Evolutionary conservation across 2,329 filamentous ascomycete genomes (phyloP).

Genomic region (Elsinoe arachidis): DNA sequence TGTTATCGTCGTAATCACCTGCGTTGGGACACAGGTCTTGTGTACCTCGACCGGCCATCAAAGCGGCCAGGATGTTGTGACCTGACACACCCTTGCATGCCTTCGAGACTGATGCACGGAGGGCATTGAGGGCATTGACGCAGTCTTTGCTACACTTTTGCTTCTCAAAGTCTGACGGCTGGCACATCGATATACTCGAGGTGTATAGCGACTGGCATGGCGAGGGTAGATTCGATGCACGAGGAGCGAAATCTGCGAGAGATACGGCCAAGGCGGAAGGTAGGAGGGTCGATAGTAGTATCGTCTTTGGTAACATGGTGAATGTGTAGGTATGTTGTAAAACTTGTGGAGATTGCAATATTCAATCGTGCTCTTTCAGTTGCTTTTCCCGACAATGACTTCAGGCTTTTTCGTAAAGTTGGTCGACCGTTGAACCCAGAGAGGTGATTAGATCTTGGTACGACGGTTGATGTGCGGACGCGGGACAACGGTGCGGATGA

Average conservation of each 20-base stretch:
- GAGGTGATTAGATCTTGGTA: constrained; percentile 1
- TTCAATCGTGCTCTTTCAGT: constrained; percentile 7
- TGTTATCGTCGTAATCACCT: constrained; percentile 17
- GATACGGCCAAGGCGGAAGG: constrained; percentile 29
- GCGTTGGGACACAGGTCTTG: constrained; percentile 32
- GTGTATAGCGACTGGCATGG: constrained; percentile 35
- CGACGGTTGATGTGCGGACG: neutral
- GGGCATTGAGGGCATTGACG: constrained; percentile 31
- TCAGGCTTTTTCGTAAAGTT: constrained; percentile 3
- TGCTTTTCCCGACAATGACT: constrained; percentile 4
- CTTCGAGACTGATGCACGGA: constrained; percentile 27
- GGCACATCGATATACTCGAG: constrained; percentile 33
- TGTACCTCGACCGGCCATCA: constrained; percentile 33
- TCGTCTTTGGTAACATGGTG: constrained; percentile 19
- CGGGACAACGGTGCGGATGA: neutral
- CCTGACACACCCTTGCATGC: constrained; percentile 31
- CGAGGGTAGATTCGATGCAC: constrained; percentile 31
- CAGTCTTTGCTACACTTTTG: constrained; percentile 30
- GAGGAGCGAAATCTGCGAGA: constrained; percentile 38
- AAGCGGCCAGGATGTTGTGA: constrained; percentile 35
- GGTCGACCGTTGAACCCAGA: neutral
- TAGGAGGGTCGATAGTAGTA: constrained; percentile 18
- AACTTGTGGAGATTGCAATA: neutral
- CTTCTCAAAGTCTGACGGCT: constrained; percentile 30
- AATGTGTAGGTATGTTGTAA: neutral